Evolutionary conservation across 768 basidiomycete species (phyloP), one percentile per base, ranked within the genome.

Genomic region (Amanita molliuscula): DNA sequence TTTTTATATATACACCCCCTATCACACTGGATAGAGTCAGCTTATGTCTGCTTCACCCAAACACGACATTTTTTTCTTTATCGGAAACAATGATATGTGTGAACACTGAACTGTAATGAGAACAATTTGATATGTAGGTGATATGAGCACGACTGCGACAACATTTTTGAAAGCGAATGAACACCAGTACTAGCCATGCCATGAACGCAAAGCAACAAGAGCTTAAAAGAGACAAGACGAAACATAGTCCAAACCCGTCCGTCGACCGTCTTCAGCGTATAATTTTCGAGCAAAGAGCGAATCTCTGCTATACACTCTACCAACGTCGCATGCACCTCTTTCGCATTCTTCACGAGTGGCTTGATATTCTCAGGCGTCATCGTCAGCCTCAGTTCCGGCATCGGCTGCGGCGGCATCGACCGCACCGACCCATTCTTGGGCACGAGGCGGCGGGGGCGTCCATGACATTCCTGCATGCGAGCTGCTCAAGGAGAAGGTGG

Each of bases 291-390:
- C 57, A 88, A 58, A 40, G 61, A 57, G 53, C 68, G 69, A 38
- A 91, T 66, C 70, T 90, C 87, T 23, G 58, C 71, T 48, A 91
- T 76, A 64, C 88, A 91, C 44, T 86, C 82, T 6, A 64, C 61
- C 58, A 89, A 73, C 44, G 79, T 70, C 45, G 65, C 61, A 48
- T 84, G 76, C 37, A 91, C 86, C 66, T 90, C 88, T 53, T 69
- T 78, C 23, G 88, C 82, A 58, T 88, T 90, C 65, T 89, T 86
- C 35, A 92, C 62, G 51, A 90, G 58, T 28, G 89, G 90, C 62
- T 74, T 76, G 57, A 93, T 90, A 58, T 89, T 92, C 65, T 92
- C 89, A 0, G 90, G 90, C 10, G 87, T 89, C 79, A 93, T 79
- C 37, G 86, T 82, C 37, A 93, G 62, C 59, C 72, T 79, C 33